These are phyloP conservation scores for Paracoccidioides lutzii DNA, from an alignment of 2,329 filamentous ascomycete species.

Conservation along the genomic window DNA sequence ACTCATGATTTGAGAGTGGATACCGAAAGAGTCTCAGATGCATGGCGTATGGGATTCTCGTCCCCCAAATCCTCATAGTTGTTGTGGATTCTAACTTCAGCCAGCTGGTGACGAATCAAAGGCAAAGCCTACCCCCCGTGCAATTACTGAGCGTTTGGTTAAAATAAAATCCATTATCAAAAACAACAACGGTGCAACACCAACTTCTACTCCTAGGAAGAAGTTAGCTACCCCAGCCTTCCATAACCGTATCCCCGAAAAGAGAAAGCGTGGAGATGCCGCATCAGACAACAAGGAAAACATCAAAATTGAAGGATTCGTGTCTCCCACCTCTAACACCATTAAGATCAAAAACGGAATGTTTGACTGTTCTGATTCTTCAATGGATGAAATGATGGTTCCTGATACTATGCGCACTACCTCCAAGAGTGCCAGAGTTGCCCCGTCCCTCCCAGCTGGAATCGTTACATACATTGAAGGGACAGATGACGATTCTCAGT, in stretches of 20 bases:
- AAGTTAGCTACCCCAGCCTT: conserved; percentile 6
- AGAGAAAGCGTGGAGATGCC: neutral
- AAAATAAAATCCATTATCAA: conserved; percentile 19
- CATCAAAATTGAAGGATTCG: neutral
- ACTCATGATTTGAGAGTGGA: conserved; percentile 26
- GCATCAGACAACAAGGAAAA: neutral
- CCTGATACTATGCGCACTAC: conserved; percentile 6
- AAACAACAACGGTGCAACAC: conserved; percentile 3
- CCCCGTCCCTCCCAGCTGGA: conserved; percentile 9
- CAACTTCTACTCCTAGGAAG: conserved; percentile 10
- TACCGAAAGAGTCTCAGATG: conserved; percentile 21
- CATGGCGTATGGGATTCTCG: conserved; percentile 26
- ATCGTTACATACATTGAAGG: conserved; percentile 13
- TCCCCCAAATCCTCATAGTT: neutral
- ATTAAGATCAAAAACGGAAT: conserved; percentile 10
- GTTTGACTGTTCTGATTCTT: conserved; percentile 1
- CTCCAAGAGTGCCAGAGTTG: conserved; percentile 14
- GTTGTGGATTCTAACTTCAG: neutral
- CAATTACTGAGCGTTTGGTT: conserved; percentile 27
- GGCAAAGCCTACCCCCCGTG: conserved; percentile 25
- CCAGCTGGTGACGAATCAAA: conserved; percentile 11
- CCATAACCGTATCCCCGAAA: conserved; percentile 5
- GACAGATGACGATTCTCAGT: conserved; percentile 7
- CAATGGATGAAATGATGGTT: neutral
- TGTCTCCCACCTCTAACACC: neutral